Percentiles rank a stretch among this genome's conserved stretches.
Conservation (phyloP, 1,284 basidiomycete species). For the Malassezia slooffiae region DNA sequence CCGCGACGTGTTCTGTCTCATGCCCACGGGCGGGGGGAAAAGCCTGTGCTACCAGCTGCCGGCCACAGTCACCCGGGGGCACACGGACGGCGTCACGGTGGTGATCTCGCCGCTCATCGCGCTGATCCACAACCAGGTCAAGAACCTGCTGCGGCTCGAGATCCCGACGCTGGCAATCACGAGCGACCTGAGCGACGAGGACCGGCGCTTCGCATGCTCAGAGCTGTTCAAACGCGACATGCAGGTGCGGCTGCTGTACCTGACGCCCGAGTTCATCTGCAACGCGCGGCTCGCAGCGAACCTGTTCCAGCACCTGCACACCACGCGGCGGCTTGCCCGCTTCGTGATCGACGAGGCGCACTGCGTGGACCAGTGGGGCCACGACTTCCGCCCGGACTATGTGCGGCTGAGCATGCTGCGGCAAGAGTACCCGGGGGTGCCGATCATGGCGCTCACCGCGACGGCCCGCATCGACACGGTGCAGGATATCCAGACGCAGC, state of each 20-base stretch:
- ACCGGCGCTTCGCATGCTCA: slow-evolving; percentile 47
- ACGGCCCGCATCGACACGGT: slow-evolving; percentile 72
- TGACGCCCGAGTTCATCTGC: slow-evolving; percentile 72
- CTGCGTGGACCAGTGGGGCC: slow-evolving; percentile 72
- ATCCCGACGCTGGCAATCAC: slow-evolving; percentile 66
- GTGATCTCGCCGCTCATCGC: slow-evolving; percentile 83
- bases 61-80: slow-evolving; percentile 64
- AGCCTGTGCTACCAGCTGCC: slow-evolving; percentile 59
- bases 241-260: slow-evolving; percentile 60
- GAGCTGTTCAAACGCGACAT: slow-evolving; percentile 50
- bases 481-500: slow-evolving; percentile 63
- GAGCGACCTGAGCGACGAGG: slow-evolving; percentile 52
- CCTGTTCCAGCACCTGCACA: slow-evolving; percentile 57
- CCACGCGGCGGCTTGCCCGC: slow-evolving; percentile 58
- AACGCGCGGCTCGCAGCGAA: slow-evolving; percentile 55
- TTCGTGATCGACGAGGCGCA: slow-evolving; percentile 97
- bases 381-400: slow-evolving; percentile 60
- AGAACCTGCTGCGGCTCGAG: slow-evolving; percentile 56
- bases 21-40: slow-evolving; percentile 96
- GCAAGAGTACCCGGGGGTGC: slow-evolving; percentile 62
- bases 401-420: slow-evolving; percentile 59
- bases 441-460: slow-evolving; percentile 91
- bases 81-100: slow-evolving; percentile 69
- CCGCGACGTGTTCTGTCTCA: slow-evolving; percentile 81
- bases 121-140: slow-evolving; percentile 81